phyloP scores from a whole-genome alignment of 2,329 filamentous ascomycete species.

The Sporothrix brasiliensis region DNA sequence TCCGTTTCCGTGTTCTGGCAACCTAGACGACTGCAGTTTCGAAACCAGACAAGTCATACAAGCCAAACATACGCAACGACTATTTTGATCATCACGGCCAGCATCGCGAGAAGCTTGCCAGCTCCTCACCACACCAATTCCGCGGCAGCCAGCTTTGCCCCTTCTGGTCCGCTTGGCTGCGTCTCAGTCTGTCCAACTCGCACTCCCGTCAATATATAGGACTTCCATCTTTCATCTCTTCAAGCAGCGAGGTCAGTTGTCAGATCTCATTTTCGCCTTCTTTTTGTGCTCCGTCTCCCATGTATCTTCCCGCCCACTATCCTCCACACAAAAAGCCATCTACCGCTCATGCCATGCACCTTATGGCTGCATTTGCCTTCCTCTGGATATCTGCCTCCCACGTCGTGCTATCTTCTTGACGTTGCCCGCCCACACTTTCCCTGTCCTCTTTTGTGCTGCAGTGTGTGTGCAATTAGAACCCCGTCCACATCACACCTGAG shows the following conservation, averaged over 20 bases:
- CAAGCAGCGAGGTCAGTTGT: constrained; percentile 21
- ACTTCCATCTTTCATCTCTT: neutral
- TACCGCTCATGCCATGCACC: neutral
- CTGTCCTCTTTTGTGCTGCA: neutral
- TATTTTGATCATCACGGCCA: neutral
- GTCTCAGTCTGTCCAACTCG: neutral
- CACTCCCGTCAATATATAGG: neutral
- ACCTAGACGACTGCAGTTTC: neutral
- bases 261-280: constrained; percentile 16
- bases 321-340: constrained; percentile 7
- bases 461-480: neutral
- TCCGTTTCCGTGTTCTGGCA: neutral
- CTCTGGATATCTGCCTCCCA: neutral
- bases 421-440: neutral
- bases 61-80: neutral
- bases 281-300: constrained; percentile 16
- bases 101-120: neutral
- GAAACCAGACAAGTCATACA: neutral
- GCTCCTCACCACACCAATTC: neutral
- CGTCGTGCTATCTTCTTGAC: neutral
- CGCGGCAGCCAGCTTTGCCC: neutral
- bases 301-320: neutral
- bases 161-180: neutral
- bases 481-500: neutral
- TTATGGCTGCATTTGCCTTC: neutral